A percentile compares a stretch with the other conserved stretches of the same genome.
Evolutionary conservation across 805 yeast genomes (phyloP).

Genomic region (Pichia paraexigua): DNA sequence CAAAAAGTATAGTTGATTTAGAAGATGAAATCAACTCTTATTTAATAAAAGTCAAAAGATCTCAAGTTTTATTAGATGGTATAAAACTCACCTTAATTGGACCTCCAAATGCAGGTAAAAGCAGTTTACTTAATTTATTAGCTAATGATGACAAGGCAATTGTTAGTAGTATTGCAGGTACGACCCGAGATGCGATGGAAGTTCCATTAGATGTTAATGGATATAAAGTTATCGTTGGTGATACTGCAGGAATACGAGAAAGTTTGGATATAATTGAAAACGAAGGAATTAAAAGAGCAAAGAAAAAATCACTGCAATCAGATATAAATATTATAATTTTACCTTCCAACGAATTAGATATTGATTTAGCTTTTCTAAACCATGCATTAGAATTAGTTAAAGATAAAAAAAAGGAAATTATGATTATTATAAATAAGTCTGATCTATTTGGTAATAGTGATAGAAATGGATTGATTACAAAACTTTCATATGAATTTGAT

Average conservation of each 20-base stretch:
- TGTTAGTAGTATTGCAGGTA: slow-evolving; percentile 87
- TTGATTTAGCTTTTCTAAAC: slow-evolving; percentile 32
- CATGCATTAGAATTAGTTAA: slow-evolving; percentile 29
- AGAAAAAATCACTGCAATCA: slow-evolving; percentile 45
- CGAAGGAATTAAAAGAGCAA: slow-evolving; percentile 80
- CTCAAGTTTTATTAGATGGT: slow-evolving; percentile 65
- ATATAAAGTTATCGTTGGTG: slow-evolving; percentile 74
- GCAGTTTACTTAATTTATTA: slow-evolving; percentile 70
- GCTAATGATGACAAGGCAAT: slow-evolving; percentile 80
- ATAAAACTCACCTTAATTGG: slow-evolving; percentile 70
- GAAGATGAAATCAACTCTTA: slow-evolving; percentile 38
- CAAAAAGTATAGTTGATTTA: slow-evolving; percentile 33
- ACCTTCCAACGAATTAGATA: slow-evolving; percentile 31
- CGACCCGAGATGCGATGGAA: slow-evolving; percentile 85
- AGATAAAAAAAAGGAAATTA: slow-evolving; percentile 17
- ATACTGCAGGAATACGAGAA: slow-evolving; percentile 84
- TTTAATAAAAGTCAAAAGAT: slow-evolving; percentile 39
- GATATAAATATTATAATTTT: slow-evolving; percentile 65
- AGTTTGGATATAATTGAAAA: slow-evolving; percentile 35
- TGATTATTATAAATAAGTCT: slow-evolving; percentile 50
- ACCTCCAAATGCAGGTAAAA: slow-evolving; percentile 95
- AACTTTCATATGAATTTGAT: slow-evolving; percentile 21
- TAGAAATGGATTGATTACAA: slow-evolving; percentile 14
- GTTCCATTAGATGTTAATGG: slow-evolving; percentile 78
- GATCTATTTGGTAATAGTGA: slow-evolving; percentile 34